Evolutionary conservation across 2,329 filamentous ascomycete genomes (phyloP).

Genomic region (Pseudopyrenochaeta lycopersici): DNA sequence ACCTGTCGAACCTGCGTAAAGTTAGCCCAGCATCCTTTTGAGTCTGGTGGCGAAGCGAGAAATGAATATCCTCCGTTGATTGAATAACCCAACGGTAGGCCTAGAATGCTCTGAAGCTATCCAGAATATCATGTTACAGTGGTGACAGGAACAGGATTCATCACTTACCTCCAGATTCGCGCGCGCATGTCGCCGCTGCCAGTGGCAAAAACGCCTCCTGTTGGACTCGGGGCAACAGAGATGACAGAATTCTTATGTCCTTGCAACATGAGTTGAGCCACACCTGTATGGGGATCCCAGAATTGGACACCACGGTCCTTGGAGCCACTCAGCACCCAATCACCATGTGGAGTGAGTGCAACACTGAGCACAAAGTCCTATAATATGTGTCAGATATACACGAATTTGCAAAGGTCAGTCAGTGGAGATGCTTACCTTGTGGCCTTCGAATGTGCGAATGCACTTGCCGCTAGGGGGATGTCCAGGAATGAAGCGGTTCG

Average conservation of each 20-base stretch:
- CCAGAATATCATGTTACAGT: too few relatives aligned
- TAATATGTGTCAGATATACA: slow-evolving; percentile 5
- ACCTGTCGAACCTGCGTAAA: slow-evolving; percentile 40
- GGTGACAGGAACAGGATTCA: too few relatives aligned
- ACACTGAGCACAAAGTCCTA: slow-evolving; percentile 97
- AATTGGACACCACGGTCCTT: slow-evolving; percentile 98
- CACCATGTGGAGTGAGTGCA: slow-evolving; percentile 89
- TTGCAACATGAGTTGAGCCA: slow-evolving; percentile 97
- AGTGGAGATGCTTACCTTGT: slow-evolving; percentile 73
- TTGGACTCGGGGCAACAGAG: slow-evolving; percentile 92
- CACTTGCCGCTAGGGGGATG: slow-evolving; percentile 88
- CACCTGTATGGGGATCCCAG: slow-evolving; percentile 94
- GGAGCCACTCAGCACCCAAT: slow-evolving; percentile 96
- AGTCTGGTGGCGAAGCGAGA: not conserved
- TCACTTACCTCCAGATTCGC: slow-evolving; percentile 84
- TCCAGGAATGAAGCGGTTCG: slow-evolving; percentile 71
- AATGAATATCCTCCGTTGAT: too few relatives aligned
- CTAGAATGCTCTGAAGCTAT: too few relatives aligned
- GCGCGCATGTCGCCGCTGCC: slow-evolving; percentile 98
- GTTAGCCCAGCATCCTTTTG: slow-evolving; percentile 14
- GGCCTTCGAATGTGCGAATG: slow-evolving; percentile 95
- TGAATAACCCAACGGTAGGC: too few relatives aligned
- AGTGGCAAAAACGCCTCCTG: slow-evolving; percentile 88
- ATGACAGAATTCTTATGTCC: slow-evolving; percentile 99
- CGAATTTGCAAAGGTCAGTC: not conserved